Evolutionary conservation across 768 basidiomycete species (phyloP).

Genomic region (Infundibulicybe gibba): DNA sequence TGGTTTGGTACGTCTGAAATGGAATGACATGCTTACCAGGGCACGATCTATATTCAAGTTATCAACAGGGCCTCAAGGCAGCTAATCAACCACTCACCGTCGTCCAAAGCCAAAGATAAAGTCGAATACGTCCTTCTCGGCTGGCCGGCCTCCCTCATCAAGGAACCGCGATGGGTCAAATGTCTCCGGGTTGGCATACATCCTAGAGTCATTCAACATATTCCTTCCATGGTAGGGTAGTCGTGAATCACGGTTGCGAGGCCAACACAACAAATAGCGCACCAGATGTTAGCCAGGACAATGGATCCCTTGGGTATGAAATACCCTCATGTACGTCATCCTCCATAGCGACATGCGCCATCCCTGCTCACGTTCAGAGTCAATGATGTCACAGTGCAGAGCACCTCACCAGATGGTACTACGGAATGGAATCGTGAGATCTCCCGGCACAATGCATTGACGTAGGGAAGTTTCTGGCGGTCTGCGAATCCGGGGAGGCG

Average conservation of each 20-base stretch:
- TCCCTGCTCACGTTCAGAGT: slow-evolving; percentile 14
- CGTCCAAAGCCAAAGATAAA: slow-evolving; percentile 46
- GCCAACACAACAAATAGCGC: neutral
- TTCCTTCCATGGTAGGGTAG: slow-evolving; percentile 7
- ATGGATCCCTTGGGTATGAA: slow-evolving; percentile 21
- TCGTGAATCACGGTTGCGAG: neutral
- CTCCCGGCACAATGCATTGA: slow-evolving; percentile 19
- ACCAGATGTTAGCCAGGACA: slow-evolving; percentile 21
- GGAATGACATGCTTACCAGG: no score
- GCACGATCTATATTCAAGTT: no score
- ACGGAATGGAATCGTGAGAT: slow-evolving; percentile 17
- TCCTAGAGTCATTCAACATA: slow-evolving; percentile 16
- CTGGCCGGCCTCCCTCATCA: neutral
- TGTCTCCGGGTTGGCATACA: slow-evolving; percentile 12
- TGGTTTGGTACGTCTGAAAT: no score
- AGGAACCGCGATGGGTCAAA: slow-evolving; percentile 19
- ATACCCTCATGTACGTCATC: slow-evolving; percentile 18
- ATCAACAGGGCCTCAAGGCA: neutral
- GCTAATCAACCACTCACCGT: slow-evolving; percentile 14
- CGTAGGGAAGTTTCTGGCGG: slow-evolving; percentile 16
- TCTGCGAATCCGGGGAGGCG: slow-evolving; percentile 20
- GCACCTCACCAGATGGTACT: slow-evolving; percentile 7
- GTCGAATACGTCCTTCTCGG: slow-evolving; percentile 29
- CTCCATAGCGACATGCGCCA: slow-evolving; percentile 22
- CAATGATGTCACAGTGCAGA: slow-evolving; percentile 14